A percentile compares a stretch with the other conserved stretches of the same genome.
These are phyloP conservation scores for Climacium dendroides DNA, from an alignment of 225 moss, liverwort and hornwort species.

Conservation along the genomic window DNA sequence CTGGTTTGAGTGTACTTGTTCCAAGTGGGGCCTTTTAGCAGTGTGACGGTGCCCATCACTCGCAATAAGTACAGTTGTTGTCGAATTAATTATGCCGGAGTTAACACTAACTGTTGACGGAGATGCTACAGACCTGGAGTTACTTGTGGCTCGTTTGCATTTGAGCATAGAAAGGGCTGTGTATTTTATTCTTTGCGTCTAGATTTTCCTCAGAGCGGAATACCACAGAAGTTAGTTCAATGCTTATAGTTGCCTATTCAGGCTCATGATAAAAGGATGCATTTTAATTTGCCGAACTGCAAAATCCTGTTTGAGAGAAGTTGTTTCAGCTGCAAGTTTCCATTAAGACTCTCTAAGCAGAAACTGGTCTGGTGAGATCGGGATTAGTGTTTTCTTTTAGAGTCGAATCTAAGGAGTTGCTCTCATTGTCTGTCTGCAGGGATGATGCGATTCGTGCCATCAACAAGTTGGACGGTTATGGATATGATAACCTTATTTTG, in stretches of 20 bases:
- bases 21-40: neutral
- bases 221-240: neutral
- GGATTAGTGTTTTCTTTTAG: neutral
- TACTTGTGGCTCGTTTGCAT: neutral
- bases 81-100: neutral
- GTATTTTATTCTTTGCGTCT: neutral
- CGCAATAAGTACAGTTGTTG: no score
- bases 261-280: neutral
- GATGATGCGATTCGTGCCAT: constrained; percentile 93
- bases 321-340: neutral
- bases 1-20: neutral
- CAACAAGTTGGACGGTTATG: constrained; percentile 89
- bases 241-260: neutral
- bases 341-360: neutral
- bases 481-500: constrained; percentile 90
- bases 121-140: neutral
- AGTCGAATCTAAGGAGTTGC: neutral
- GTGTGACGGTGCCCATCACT: neutral
- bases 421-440: constrained; percentile 14
- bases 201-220: neutral
- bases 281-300: neutral
- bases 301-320: neutral
- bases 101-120: neutral
- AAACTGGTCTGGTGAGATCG: neutral
- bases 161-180: neutral